phyloP scores from a whole-genome alignment of 257 asterid genomes.

The Przewalskia tangutica region DNA sequence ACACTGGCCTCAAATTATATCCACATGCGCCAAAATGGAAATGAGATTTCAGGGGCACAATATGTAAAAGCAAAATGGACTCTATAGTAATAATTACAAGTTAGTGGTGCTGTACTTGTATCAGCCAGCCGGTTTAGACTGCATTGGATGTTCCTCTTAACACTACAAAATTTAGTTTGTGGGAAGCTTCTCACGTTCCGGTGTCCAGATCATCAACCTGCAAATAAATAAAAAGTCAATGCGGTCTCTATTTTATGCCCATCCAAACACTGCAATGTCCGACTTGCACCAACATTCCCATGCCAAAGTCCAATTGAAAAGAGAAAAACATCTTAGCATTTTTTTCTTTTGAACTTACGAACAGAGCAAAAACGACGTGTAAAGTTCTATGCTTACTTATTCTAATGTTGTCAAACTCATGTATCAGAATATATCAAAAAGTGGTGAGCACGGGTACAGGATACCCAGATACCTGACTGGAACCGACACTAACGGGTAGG shows the following conservation, averaged over 20 bases:
- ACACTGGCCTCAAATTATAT: conserved; percentile 10
- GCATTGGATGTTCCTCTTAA: conserved; percentile 14
- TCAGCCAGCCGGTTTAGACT: conserved; percentile 13
- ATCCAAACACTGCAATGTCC: background rate
- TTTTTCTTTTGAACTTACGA: too few relatives aligned
- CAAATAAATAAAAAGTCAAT: background rate
- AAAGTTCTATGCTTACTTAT: background rate
- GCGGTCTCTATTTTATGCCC: too few relatives aligned
- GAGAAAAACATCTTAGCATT: background rate
- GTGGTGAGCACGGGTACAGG: too few relatives aligned
- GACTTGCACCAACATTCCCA: background rate
- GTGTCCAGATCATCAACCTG: conserved; percentile 31
- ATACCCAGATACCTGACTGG: too few relatives aligned
- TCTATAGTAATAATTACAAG: conserved; percentile 22
- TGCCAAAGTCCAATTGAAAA: background rate
- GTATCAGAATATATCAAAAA: background rate
- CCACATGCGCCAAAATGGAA: background rate
- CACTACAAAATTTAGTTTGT: conserved; percentile 36
- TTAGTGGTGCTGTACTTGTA: conserved; percentile 10
- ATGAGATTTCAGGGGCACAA: background rate
- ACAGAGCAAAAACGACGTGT: background rate
- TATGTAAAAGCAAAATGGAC: conserved; percentile 4
- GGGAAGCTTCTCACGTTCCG: conserved; percentile 9
- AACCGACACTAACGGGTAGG: too few relatives aligned
- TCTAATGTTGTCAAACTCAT: background rate